Base-by-base conservation (phyloP, 2,329 filamentous ascomycete species). In the Parafenestella ontariensis region DNA sequence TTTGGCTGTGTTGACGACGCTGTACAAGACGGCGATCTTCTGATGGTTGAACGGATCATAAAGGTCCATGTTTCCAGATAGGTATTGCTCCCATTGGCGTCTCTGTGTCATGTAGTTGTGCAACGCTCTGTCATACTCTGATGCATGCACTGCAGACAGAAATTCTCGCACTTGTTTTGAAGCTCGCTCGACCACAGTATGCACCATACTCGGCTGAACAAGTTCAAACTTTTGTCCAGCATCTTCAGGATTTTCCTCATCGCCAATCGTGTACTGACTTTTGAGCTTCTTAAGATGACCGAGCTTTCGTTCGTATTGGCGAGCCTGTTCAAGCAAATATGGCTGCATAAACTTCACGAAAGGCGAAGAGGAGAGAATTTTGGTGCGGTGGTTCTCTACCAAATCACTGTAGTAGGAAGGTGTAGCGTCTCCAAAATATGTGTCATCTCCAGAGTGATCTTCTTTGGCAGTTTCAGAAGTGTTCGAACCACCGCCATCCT, bases 41-140 rank as follows among this genome's bases (percentile, higher is more conserved):
- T 99, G 95, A 70, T 99, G 96, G 0, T 92, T 90, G 70, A 92
- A 95, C 0, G 96, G 95, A 70, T 99, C 92, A 65, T 97, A 99
- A 1, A 98, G 83, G 48, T 96, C 90, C 28, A 90, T 81, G 63
- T 95, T 96, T 13, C 91, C 92, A 46, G 94, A 88, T 20, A 97
- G 89, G 68, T 96, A 96, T 24, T 91, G 91, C 72, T 99, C 95
- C 95, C 95, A 99, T 65, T 97, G 93, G 26, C 91, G 87, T 52
- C 92, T 96, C 72, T 98, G 94, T 0, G 92, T 97, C 73, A 92
- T 87, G 71, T 98, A 99, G 65, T 93, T 92, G 76, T 97, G 91
- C 29, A 96, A 79, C 1, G 94, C 93, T 76, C 95, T 96, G 73
- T 99, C 93, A 66, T 98, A 97, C 74, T 99, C 95, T 1, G 93